Evolutionary conservation across 192 early-diverging fungal genomes (phyloP), one percentile per base, ranked within the genome.

Genomic region (Coemansia sp.): DNA sequence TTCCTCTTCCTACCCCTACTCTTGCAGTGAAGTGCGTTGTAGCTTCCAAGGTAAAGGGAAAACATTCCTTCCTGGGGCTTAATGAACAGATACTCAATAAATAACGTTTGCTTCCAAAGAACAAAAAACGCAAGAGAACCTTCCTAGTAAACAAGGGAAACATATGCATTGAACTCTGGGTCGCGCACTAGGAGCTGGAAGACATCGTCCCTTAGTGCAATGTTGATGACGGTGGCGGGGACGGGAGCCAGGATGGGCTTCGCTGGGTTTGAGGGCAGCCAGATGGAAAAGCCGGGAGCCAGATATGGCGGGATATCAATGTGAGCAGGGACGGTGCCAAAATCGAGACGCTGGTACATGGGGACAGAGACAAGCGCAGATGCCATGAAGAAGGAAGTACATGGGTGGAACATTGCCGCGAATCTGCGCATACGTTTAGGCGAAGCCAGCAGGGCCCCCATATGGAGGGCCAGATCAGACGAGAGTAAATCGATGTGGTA

Each of bases 281-380:
- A 77, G 19, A 77, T 70, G 1, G 74, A 77, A 13, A 70, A 77
- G n/a, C 74, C 74, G 0, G 74, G 74, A 1, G 56, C 47, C 19
- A 77, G 57, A 31, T 77, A 77, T 1, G 60, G 50, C 1, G 74
- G 74, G 3, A 77, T 60, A 7, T 77, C 74, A 4, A 77, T 61
- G 31, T 77, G 74, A 22, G 33, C 41, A 0, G 74, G 68, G 11
- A 38, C 36, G 1, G 60, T 60, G 9, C 74, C 74, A 67, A 77
- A 77, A 19, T 71, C 52, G 27, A 33, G 14, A 27, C 55, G 55
- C 9, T 67, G 52, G 31, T 55, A 77, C 74, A 77, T 77, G 0
- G 57, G 47, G 13, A 68, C 64, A 0, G 53, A 52, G 29, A 36
- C 70, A 22, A 70, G 30, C 27, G 70, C 55, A 0, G 74, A 77